Base-by-base conservation (phyloP, 2,329 filamentous ascomycete species). In the Lasiodiplodia sp. region DNA sequence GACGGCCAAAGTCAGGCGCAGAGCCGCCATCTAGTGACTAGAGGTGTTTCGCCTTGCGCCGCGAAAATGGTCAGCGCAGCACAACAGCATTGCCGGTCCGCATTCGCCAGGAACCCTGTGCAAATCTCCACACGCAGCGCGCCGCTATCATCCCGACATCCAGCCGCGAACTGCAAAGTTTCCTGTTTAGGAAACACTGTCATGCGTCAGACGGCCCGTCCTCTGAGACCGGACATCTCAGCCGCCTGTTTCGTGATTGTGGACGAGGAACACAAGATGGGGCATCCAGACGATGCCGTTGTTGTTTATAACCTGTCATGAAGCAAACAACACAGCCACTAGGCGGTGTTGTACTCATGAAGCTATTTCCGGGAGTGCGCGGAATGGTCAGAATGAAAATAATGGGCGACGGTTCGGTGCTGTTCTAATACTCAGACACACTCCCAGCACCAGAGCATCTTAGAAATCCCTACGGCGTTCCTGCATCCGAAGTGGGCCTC, bases 121-220 rank as follows among this genome's bases (percentile, higher is more conserved):
- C 58, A 63, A 63, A 63, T 63, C 58, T 23, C 58, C 25, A 63
- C 58, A 63, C 58, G 58, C 58, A 49, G 51, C 28, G 16, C 12
- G 38, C 38, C 16, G 38, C 25, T 40, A 63, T 40, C 31, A 37
- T 14, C 8, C 40, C 40, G 44, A 47, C 44, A 47, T n/a, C 44
- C 44, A 47, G 44, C 44, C 44, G 44, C 58, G 25, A 63, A 49
- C 58, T 63, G 25, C 58, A 63, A 51, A 28, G 11, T 37, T 63
- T 34, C 58, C 58, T n/a, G 49, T 37, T 21, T 18, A 21, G 40
- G 58, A 63, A 63, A 63, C 40, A 63, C 23, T 21, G 18, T 49
- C 25, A 18, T 63, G 58, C 28, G 11, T 25, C 38, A 37, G 23
- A 44, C 58, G 40, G 58, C 38, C 58, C 40, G 57, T 11, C 18